A percentile compares a stretch with the other conserved stretches of the same genome.
These are phyloP conservation scores for Letharia columbiana DNA, from an alignment of 495 filamentous ascomycete species.

Conservation along the genomic window DNA sequence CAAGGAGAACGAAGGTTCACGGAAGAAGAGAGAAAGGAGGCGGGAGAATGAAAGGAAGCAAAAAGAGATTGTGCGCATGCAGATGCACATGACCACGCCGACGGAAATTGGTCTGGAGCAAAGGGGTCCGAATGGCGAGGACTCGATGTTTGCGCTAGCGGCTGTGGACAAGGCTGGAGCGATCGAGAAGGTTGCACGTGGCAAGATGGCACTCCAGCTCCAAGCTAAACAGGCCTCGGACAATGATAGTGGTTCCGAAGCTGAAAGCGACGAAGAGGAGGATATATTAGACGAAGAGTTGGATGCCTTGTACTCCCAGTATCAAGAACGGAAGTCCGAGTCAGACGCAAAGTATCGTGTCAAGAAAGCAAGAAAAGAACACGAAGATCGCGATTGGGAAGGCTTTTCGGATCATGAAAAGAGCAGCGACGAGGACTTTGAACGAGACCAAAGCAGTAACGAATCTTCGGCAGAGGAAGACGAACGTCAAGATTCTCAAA, in stretches of 20 bases:
- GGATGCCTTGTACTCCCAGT: conserved; percentile 76
- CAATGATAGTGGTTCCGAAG: conserved; percentile 47
- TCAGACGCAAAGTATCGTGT: conserved; percentile 77
- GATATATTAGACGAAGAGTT: conserved; percentile 76
- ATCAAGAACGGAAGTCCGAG: conserved; percentile 69
- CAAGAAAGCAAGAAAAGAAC: conserved; percentile 76
- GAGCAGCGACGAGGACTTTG: conserved; percentile 46
- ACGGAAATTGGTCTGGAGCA: conserved; percentile 96
- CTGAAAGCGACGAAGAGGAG: conserved; percentile 66
- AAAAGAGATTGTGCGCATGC: conserved; percentile 53
- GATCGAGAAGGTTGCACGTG: conserved; percentile 60
- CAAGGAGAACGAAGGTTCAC: conserved; percentile 62
- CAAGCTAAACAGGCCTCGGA: conserved; percentile 36
- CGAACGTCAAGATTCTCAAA: conserved; percentile 36
- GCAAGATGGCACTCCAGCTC: conserved; percentile 59
- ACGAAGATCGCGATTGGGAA: conserved; percentile 81
- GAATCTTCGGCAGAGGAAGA: conserved; percentile 47
- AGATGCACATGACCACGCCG: conserved; percentile 91
- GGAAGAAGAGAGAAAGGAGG: conserved; percentile 57
- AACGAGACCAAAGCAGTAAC: conserved; percentile 47
- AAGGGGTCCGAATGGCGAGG: conserved; percentile 62
- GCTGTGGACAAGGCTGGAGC: conserved; percentile 65
- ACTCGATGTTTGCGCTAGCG: conserved; percentile 76
- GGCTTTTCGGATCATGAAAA: conserved; percentile 70
- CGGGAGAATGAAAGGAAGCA: conserved; percentile 24